Base-by-base conservation (phyloP, 2,329 filamentous ascomycete species). In the Botrytis byssoidea region DNA sequence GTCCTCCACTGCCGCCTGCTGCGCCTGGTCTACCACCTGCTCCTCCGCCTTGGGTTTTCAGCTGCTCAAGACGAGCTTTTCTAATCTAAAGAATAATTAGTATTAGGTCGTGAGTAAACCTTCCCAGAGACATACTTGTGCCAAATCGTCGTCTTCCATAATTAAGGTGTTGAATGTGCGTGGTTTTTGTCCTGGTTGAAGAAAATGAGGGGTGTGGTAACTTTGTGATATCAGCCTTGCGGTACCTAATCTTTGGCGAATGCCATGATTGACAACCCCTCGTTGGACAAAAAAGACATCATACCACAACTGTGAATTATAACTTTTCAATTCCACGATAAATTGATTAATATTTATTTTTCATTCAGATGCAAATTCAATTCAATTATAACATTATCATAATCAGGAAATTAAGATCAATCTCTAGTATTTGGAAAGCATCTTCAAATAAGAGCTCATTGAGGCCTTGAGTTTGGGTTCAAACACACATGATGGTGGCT, bases 1-100 rank as follows among this genome's bases (percentile, higher is more conserved):
- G 84, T 71, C 82, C 83, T 70, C 84, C 86, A 74, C 84, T 83
- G 59, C 83, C 83, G 74, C 84, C 84, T 68, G 85, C 63, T 82
- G 63, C 83, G 74, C 84, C 84, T 68, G 85, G 82, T 74, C 84
- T 84, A 75, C 85, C 84, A 65, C 84, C 83, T 71, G 83, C 84
- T 74, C 86, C 87, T 74, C 85, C 86, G 76, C 87, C 84, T 83
- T 92, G 86, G 79, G 94, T 88, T 83, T 97, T 96, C 78, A 98
- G 91, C 85, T 99, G 95, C 83, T 95, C 93, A 72, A 98, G 91
- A 76, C 96, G 94, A 80, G 95, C 95, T 83, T 93, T 92, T 82
- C 95, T 88, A 82, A 98, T 98, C 92, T 97, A 80, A 10, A 29
- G 74, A 29, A 40, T 22, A 46, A 10, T 37, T 51, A 46, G 61